Evolutionary conservation across 2,329 filamentous ascomycete genomes (phyloP), one percentile per base, ranked within the genome.

Genomic region (Rutstroemia sydowiana): DNA sequence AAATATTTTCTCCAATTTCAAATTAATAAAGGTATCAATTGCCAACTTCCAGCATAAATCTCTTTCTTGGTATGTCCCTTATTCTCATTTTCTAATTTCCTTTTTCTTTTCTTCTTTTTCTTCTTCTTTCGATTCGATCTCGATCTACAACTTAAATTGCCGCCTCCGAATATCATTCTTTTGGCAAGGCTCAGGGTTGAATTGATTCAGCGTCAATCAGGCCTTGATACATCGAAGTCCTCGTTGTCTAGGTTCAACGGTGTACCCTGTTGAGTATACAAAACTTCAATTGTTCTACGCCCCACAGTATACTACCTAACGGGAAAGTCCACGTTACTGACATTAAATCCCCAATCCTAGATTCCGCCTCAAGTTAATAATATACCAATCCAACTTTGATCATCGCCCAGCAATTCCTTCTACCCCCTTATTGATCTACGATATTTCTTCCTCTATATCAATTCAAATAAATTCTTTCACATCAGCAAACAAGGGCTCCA

Each of bases 21-120:
- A 49, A 42, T 32, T 21, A 43, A 42, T 42, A 43, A 43, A 44
- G 34, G 39, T 44, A 50, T 30, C 13, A 21, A 45, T 41, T n/a
- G 47, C 41, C 30, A 51, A 46, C n/a, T 10, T 36, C 6, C 23
- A 45, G 31, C 28, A 40, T 42, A 37, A 45, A 40, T 47, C 45
- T 48, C 42, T 43, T 37, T 26, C 40, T 39, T 40, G 56, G 56
- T 58, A 58, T 41, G 56, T 45, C 43, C n/a, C n/a, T n/a, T n/a
- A n/a, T 45, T 52, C 49, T 16, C 21, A 34, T 44, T 41, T 49
- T 50, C 39, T 43, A 21, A 32, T 52, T 45, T 48, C 34, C 34
- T 13, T 36, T 32, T 40, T 45, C 41, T 40, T 40, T 14, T 36
- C 40, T 28, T 16, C 20, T 37, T 18, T 31, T 36, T 31, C 32